Conservation (phyloP, 768 basidiomycete genomes). For the Amanita pallidorosea region DNA sequence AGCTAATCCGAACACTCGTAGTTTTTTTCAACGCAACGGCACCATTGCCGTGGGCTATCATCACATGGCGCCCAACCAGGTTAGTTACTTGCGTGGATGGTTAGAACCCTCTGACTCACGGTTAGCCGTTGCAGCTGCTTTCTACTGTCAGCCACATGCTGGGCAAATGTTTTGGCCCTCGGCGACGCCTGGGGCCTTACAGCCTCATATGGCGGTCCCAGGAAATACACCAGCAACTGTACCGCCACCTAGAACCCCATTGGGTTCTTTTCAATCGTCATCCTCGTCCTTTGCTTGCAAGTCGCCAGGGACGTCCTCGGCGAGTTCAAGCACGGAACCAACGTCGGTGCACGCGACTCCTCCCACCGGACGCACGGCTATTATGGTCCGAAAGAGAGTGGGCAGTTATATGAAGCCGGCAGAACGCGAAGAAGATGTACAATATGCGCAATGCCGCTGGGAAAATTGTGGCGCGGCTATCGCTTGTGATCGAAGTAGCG, state of each 20-base stretch:
- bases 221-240: neutral
- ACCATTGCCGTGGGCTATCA: neutral
- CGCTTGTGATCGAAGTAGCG: neutral
- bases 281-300: neutral
- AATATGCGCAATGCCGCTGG: neutral
- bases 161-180: neutral
- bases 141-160: too few species aligned
- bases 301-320: neutral
- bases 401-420: neutral
- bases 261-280: neutral
- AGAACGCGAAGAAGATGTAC: neutral
- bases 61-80: too few species aligned
- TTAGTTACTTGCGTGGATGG: too few species aligned
- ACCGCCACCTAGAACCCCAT: neutral
- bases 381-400: neutral
- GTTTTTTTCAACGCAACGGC: neutral
- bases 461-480: neutral
- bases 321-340: too few species aligned
- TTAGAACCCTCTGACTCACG: too few species aligned
- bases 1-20: neutral
- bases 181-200: neutral
- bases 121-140: too few species aligned
- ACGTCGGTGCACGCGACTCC: neutral
- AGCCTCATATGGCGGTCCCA: neutral
- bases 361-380: neutral